Evolutionary conservation across 306 rosid species (phyloP), one percentile per base, ranked within the genome.

Genomic region (Acacia confusa): DNA sequence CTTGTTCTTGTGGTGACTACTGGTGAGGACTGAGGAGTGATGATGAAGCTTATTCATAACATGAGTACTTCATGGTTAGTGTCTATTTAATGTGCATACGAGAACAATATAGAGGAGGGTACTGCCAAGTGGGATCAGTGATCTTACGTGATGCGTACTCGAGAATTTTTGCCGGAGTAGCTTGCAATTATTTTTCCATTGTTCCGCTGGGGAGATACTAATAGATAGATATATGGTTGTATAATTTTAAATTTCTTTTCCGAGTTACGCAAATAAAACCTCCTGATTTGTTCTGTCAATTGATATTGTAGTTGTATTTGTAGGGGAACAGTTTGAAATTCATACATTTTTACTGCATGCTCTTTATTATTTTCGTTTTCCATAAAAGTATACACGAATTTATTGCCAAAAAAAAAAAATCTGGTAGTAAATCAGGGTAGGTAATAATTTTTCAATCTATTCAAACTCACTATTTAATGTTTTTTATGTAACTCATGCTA

Each of bases 1-100:
- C n/a, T 48, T 92, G 98, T 79, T 95, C 97, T 75, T 95, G 98
- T 85, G 95, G 97, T 27, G 89, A 89, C 81, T 95, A 95, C 83
- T 91, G 98, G 97, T 95, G 87, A 91, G 80, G 83, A 41, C 7
- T 16, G 63, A 17, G 80, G 83, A 41, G 14, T 9, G 63, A 17
- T 44, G 60, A 71, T n/a, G 28, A 77, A 34, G 70, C 27, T 38
- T 68, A n/a, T 81, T 78, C 74, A 50, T 13, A 58, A 57, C 80
- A 41, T 4, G 15, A 63, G 60, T 17, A 17, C 34, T 69, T 45
- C 13, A 43, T 22, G 55, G 53, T 24, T 44, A 70, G 57, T 13
- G 75, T 24, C 19, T 30, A 44, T 25, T 25, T 13, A 25, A 70
- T 70, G 27, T 25, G 38, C 75, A 44, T 44, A 24, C 57, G 7